Evolutionary conservation across 2,329 filamentous ascomycete species (phyloP).

Genomic region (Arthrobotrys sinensis): DNA sequence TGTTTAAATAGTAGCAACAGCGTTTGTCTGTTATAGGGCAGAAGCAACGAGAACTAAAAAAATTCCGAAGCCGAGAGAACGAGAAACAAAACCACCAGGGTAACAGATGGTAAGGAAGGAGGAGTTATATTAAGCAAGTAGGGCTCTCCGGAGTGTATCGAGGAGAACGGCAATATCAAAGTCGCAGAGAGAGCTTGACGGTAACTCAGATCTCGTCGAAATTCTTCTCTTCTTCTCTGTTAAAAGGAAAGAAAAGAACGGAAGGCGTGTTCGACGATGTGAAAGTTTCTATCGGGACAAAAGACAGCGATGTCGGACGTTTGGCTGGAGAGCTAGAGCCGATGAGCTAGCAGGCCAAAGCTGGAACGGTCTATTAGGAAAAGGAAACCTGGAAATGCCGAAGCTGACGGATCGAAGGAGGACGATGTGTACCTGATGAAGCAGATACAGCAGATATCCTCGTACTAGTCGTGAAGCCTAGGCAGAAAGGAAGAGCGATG

Average conservation of each 20-base stretch:
- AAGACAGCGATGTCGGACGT: constrained; percentile 26
- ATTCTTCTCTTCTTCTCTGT: constrained; percentile 37
- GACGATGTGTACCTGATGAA: constrained; percentile 3
- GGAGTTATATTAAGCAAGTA: constrained; percentile 21
- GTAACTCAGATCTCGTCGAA: constrained; percentile 60
- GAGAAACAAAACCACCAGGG: constrained; percentile 45
- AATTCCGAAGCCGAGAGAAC: constrained; percentile 42
- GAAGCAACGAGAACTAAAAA: constrained; percentile 37
- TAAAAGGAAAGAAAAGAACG: constrained; percentile 35
- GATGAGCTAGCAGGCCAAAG: constrained; percentile 29
- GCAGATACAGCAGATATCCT: constrained; percentile 11
- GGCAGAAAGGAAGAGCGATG: constrained; percentile 24
- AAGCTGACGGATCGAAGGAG: constrained; percentile 11
- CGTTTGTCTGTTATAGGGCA: constrained; percentile 25
- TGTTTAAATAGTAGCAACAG: constrained; percentile 3
- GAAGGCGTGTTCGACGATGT: constrained; percentile 27
- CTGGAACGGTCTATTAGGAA: constrained; percentile 15
- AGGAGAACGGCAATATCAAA: constrained; percentile 13
- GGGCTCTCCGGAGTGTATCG: not conserved
- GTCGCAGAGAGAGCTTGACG: constrained; percentile 36
- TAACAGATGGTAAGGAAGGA: constrained; percentile 29
- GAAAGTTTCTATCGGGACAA: constrained; percentile 17
- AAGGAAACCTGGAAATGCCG: constrained; percentile 7
- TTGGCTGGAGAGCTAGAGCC: constrained; percentile 14
- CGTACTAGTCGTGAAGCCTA: constrained; percentile 22